Conservation (phyloP, 139 green algal species). For the Coelastrella sp. region DNA sequence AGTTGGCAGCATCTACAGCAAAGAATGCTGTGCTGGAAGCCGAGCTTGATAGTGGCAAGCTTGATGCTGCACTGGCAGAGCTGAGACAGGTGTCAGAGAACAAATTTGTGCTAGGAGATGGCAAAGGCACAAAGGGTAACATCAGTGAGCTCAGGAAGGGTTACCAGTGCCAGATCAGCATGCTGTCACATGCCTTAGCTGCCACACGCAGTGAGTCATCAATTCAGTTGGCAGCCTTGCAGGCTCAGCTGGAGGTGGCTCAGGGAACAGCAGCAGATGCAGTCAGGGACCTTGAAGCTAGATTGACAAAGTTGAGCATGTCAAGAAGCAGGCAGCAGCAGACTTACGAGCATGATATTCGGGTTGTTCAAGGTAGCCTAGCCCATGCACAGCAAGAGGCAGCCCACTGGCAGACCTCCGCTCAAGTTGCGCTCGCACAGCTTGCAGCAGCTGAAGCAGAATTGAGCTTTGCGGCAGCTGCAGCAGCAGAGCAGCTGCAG, state of each 20-base stretch:
- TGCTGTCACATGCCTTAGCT: background rate
- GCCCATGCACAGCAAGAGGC: background rate
- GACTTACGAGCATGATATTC: background rate
- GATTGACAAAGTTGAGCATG: background rate
- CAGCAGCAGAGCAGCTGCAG: constrained; percentile 29
- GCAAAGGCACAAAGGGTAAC: background rate
- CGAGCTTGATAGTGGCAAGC: background rate
- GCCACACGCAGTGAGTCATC: background rate
- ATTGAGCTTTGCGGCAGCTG: background rate
- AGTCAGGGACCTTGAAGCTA: background rate
- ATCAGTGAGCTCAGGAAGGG: background rate
- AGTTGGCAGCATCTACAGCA: constrained; percentile 24
- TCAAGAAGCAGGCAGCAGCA: background rate
- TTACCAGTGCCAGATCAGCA: background rate
- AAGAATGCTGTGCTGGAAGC: constrained; percentile 1
- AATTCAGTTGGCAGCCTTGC: background rate
- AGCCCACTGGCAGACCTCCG: background rate
- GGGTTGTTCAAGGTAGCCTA: background rate
- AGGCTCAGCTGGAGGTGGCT: constrained; percentile 19
- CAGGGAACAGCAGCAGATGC: constrained; percentile 1
- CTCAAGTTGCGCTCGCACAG: background rate
- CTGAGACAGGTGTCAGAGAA: background rate
- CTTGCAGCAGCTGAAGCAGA: constrained; percentile 9
- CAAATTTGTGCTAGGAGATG: background rate
- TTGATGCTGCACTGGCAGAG: constrained; percentile 9